These are phyloP conservation scores for Magnolia sinica DNA, from an alignment of 164 flowering plant species.

Conservation along the genomic window DNA sequence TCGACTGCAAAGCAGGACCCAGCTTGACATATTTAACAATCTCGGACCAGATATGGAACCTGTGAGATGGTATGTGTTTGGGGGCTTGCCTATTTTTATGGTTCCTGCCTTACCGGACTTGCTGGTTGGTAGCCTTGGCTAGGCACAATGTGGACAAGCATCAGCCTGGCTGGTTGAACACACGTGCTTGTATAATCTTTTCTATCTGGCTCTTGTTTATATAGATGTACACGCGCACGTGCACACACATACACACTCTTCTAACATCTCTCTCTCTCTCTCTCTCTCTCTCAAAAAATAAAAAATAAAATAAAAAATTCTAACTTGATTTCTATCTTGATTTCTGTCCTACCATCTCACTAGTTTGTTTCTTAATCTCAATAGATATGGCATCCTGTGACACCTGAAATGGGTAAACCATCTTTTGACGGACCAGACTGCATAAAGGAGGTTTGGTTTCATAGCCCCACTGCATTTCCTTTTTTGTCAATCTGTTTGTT, in stretches of 20 bases:
- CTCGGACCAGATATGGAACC: no score
- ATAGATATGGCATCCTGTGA: conserved; percentile 89
- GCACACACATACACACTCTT: background rate
- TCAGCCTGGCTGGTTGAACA: no score
- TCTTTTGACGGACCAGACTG: conserved; percentile 89
- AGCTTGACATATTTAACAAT: no score
- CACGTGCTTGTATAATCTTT: no score
- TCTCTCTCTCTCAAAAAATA: background rate
- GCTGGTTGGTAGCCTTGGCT: no score
- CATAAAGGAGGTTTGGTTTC: conserved; percentile 59
- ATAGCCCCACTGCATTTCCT: background rate
- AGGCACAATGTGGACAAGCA: no score
- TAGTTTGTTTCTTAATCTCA: background rate
- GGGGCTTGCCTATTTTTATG: no score
- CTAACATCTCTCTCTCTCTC: background rate
- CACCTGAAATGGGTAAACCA: conserved; percentile 73
- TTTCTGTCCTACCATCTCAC: background rate
- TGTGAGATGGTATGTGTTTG: no score
- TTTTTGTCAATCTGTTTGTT: background rate
- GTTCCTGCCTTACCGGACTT: no score
- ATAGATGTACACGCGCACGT: no score
- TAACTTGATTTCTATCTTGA: conserved; percentile 2
- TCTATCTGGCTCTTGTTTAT: background rate
- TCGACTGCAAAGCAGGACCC: no score
- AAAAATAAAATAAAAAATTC: background rate